A percentile compares a stretch with the other conserved stretches of the same genome.
Evolutionary conservation across 2,329 filamentous ascomycete genomes (phyloP).

Genomic region (Fusarium tanahbumbuense): DNA sequence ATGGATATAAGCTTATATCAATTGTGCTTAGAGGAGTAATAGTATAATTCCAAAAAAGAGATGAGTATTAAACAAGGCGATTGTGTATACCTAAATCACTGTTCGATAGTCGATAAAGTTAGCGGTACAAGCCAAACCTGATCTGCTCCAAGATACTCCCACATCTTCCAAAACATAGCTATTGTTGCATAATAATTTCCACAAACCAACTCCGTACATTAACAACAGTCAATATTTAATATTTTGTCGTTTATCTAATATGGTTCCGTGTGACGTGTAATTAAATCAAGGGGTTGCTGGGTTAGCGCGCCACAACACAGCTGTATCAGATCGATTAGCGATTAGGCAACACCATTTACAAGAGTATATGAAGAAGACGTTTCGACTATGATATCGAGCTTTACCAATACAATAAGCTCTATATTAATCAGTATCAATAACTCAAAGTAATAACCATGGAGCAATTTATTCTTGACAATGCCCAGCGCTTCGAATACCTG

Average conservation of each 20-base stretch:
- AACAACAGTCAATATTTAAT: neutral
- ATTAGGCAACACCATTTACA: constrained; percentile 34
- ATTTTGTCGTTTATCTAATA: neutral
- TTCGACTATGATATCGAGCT: neutral
- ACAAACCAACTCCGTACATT: no score
- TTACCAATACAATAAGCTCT: neutral
- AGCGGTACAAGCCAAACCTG: no score
- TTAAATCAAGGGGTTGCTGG: constrained; percentile 24
- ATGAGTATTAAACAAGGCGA: no score
- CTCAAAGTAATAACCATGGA: constrained; percentile 44
- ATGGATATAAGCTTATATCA: no score
- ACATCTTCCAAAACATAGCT: neutral
- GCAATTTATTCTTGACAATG: constrained; percentile 49
- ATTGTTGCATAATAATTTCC: constrained; percentile 2
- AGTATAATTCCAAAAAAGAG: no score
- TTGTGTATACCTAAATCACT: no score
- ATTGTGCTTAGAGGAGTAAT: no score
- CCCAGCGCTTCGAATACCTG: constrained; percentile 46
- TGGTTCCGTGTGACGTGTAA: neutral
- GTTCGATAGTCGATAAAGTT: neutral
- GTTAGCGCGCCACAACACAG: constrained; percentile 25
- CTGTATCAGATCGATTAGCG: constrained; percentile 23
- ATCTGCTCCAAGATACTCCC: neutral
- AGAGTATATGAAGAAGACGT: constrained; percentile 12
- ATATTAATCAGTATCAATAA: fast-evolving